These are phyloP conservation scores for Scolecobasidium constrictum DNA, from an alignment of 2,329 filamentous ascomycete species.

Conservation along the genomic window DNA sequence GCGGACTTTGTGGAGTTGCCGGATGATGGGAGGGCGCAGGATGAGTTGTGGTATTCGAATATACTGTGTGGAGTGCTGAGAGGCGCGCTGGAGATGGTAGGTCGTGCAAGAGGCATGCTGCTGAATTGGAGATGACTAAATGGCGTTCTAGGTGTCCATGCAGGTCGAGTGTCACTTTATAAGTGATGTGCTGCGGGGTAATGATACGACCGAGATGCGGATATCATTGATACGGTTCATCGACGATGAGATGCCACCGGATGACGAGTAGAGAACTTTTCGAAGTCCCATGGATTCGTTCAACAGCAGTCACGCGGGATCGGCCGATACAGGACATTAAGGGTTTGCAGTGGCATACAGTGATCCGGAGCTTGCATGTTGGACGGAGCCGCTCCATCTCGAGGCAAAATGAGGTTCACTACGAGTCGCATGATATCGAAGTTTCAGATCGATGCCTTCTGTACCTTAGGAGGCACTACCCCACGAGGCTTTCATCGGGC, in stretches of 20 bases:
- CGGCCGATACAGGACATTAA: neutral
- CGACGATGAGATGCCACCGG: constrained; percentile 92
- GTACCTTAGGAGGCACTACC: too few relatives aligned
- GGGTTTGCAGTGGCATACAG: too few relatives aligned
- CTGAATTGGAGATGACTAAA: neutral
- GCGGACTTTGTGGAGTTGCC: constrained; percentile 96
- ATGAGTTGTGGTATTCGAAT: constrained; percentile 97
- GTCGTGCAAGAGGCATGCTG: constrained; percentile 11
- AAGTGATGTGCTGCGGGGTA: constrained; percentile 82
- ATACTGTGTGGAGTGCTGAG: constrained; percentile 88
- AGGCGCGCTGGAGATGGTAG: constrained; percentile 89
- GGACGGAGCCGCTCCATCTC: too few relatives aligned
- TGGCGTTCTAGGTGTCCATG: constrained; percentile 62
- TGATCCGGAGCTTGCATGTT: too few relatives aligned
- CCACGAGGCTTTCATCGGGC: too few relatives aligned
- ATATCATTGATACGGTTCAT: constrained; percentile 88
- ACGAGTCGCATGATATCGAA: too few relatives aligned
- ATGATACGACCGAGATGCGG: constrained; percentile 95
- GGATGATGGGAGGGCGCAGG: constrained; percentile 88
- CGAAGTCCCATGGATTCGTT: too few relatives aligned
- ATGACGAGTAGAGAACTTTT: constrained; percentile 78
- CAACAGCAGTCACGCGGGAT: neutral
- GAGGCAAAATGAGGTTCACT: too few relatives aligned
- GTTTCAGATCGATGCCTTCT: too few relatives aligned
- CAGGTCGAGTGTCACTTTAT: constrained; percentile 96